Conservation (phyloP, 2,329 filamentous ascomycete species). For the Calonectria pseudoreteaudii region DNA sequence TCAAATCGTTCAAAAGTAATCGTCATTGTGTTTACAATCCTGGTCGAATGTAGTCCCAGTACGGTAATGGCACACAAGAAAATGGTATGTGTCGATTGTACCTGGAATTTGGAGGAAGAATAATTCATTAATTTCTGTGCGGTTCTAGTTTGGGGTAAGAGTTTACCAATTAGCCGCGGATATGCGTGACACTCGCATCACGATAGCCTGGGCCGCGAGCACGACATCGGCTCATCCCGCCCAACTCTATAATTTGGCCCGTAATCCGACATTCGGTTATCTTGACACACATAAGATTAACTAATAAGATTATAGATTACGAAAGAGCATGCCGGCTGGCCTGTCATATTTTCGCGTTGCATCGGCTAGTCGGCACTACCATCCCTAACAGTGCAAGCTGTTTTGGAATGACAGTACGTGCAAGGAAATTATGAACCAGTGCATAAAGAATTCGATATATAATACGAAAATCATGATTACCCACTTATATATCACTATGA, state of each 20-base stretch:
- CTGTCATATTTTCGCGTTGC: no score
- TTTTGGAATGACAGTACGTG: not conserved
- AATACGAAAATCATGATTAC: not conserved
- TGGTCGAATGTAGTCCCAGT: not conserved
- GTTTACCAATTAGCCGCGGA: not conserved
- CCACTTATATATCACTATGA: not conserved
- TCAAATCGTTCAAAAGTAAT: conserved; percentile 13
- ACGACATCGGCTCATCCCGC: conserved; percentile 5
- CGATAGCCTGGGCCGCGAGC: not conserved
- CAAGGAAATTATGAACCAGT: no score
- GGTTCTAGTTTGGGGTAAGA: not conserved
- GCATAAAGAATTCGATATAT: not conserved
- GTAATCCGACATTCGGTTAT: not conserved
- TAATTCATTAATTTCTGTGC: not conserved
- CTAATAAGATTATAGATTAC: not conserved
- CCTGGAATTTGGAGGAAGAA: not conserved
- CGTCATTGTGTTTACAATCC: not conserved
- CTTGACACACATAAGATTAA: not conserved
- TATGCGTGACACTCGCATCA: not conserved
- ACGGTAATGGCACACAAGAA: not conserved
- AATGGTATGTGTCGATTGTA: not conserved
- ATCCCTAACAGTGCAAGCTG: not conserved
- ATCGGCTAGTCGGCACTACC: not conserved
- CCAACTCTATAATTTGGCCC: not conserved
- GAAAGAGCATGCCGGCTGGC: not conserved